Evolutionary conservation across 129 eudicot species (phyloP).

Genomic region (Artemisia argyi): DNA sequence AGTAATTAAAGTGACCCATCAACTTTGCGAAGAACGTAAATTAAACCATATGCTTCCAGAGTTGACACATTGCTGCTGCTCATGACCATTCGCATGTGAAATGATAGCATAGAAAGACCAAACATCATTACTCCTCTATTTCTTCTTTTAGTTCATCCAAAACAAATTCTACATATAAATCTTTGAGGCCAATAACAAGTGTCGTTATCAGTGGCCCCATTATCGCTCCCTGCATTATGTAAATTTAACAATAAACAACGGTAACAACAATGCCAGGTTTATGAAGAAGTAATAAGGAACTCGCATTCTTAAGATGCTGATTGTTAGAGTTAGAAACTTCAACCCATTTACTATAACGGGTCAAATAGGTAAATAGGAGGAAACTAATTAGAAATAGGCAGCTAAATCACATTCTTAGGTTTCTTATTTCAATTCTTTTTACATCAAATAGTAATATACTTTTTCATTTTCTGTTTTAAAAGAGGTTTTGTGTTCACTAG

Average conservation of each 20-base stretch:
- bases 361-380: neutral
- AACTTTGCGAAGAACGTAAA: constrained; percentile 11
- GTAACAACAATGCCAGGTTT: too few relatives aligned
- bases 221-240: constrained; percentile 83
- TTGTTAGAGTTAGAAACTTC: neutral
- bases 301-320: neutral
- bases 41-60: neutral
- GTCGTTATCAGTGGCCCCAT: constrained; percentile 98
- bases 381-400: neutral
- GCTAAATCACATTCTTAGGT: neutral
- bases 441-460: too few relatives aligned
- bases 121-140: constrained; percentile 31
- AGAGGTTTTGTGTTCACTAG: too few relatives aligned
- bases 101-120: neutral
- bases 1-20: neutral
- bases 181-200: constrained; percentile 83
- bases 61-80: neutral
- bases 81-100: neutral
- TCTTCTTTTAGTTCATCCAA: constrained; percentile 64
- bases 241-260: constrained; percentile 17
- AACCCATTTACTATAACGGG: neutral
- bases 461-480: too few relatives aligned
- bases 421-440: too few relatives aligned
- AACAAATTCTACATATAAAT: constrained; percentile 86
- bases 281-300: constrained; percentile 1